Evolutionary conservation across 2,329 filamentous ascomycete species (phyloP).

Genomic region (Lachnellula cervina): DNA sequence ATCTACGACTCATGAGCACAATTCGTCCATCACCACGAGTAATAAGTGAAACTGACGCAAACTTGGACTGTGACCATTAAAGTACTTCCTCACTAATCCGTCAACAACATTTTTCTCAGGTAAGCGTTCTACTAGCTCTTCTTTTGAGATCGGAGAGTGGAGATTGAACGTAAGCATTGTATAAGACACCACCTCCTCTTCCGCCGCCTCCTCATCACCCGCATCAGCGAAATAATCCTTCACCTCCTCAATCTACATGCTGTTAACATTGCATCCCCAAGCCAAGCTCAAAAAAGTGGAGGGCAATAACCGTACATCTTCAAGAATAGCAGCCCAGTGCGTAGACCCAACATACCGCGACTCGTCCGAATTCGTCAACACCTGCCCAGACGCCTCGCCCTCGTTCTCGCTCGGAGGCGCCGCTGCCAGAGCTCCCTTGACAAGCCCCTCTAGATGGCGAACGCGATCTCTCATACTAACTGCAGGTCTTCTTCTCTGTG

Average conservation of each 20-base stretch:
- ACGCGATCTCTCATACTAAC: conserved; percentile 51
- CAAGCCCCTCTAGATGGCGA: conserved; percentile 52
- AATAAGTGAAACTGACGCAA: conserved; percentile 41
- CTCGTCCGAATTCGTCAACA: neutral
- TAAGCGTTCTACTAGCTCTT: conserved; percentile 44
- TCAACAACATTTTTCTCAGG: conserved; percentile 45
- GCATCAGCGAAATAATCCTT: conserved; percentile 49
- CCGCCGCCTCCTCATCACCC: conserved; percentile 18
- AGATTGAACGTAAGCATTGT: conserved; percentile 36
- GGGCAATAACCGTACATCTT: conserved; percentile 44
- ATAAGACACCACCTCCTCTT: conserved; percentile 33
- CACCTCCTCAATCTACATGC: conserved; percentile 51
- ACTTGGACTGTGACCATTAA: conserved; percentile 48
- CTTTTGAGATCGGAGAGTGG: conserved; percentile 35
- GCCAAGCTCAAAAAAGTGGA: neutral
- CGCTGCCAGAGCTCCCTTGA: conserved; percentile 47
- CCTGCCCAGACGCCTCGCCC: neutral
- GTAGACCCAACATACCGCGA: conserved; percentile 50
- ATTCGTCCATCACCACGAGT: no score
- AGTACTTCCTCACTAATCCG: conserved; percentile 48
- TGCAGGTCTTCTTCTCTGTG: conserved; percentile 35
- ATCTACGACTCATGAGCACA: conserved; percentile 34
- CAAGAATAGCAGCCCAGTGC: conserved; percentile 56
- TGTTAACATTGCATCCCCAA: conserved; percentile 2
- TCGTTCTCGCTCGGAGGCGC: neutral